These are phyloP conservation scores for Phytophthora uliginosa DNA, from an alignment of 352 stramenopile species.

Conservation along the genomic window DNA sequence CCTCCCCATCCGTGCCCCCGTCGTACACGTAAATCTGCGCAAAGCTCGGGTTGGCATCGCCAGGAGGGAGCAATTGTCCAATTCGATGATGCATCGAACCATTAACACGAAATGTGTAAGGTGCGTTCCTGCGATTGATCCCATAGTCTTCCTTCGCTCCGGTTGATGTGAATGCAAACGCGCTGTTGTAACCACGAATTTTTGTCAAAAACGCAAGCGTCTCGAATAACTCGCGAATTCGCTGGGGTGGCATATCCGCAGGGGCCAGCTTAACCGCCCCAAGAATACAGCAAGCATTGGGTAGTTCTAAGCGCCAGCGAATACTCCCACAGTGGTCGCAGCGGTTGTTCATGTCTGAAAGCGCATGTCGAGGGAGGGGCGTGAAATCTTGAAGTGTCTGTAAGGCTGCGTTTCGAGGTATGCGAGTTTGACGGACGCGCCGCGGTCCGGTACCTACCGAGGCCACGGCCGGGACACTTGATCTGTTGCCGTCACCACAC, in stretches of 20 bases:
- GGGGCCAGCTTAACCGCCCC: background rate
- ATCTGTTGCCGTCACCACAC: too few species aligned
- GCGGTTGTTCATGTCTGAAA: background rate
- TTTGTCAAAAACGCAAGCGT: background rate
- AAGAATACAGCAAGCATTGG: background rate
- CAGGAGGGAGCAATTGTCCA: background rate
- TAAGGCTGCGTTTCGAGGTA: too few species aligned
- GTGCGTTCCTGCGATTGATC: background rate
- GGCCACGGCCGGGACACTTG: too few species aligned
- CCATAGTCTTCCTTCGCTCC: background rate
- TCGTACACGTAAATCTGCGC: conserved; percentile 12
- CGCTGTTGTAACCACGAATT: conserved; percentile 2
- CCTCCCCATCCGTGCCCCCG: background rate
- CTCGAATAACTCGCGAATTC: background rate
- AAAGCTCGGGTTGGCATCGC: background rate
- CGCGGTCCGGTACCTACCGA: too few species aligned
- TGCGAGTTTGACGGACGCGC: too few species aligned
- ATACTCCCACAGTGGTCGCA: background rate
- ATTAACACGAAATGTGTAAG: conserved; percentile 1
- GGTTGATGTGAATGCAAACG: conserved; percentile 2
- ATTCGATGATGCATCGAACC: conserved; percentile 1
- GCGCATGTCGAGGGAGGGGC: background rate
- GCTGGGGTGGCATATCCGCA: background rate
- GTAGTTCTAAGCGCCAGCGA: background rate
- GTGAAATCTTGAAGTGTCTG: too few species aligned